phyloP scores from a whole-genome alignment of 805 yeast genomes.

The Wickerhamomyces bovis region DNA sequence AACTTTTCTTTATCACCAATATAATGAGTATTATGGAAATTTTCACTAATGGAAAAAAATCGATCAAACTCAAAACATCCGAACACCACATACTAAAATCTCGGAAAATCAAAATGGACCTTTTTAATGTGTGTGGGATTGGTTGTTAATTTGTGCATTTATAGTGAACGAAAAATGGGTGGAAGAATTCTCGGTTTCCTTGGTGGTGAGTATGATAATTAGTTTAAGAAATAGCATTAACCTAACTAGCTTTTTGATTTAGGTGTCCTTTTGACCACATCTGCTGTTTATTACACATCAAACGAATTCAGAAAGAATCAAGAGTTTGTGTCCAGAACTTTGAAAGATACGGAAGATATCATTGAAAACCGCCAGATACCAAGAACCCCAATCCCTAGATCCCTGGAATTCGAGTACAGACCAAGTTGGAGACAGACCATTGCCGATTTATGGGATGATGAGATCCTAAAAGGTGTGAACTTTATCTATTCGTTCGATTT shows the following conservation, averaged over 20 bases:
- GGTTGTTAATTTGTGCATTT: not conserved
- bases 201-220: conserved; percentile 32
- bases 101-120: no score
- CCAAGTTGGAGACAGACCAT: conserved; percentile 52
- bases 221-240: not conserved
- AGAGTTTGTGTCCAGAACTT: conserved; percentile 37
- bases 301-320: conserved; percentile 47
- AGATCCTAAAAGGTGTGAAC: conserved; percentile 55
- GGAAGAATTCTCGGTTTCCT: conserved; percentile 49
- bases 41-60: not conserved
- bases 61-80: not conserved
- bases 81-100: not conserved
- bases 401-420: conserved; percentile 38
- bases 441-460: conserved; percentile 77
- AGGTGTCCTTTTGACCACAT: conserved; percentile 51
- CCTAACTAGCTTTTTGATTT: no score
- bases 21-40: not conserved
- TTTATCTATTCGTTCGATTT: conserved; percentile 54
- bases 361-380: conserved; percentile 47
- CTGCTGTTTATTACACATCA: conserved; percentile 56
- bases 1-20: no score
- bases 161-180: conserved; percentile 31
- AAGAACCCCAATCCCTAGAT: conserved; percentile 36
- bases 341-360: conserved; percentile 42
- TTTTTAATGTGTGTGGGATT: not conserved